Evolutionary conservation across 83 land plant genomes (phyloP).

Genomic region (Picea abies): DNA sequence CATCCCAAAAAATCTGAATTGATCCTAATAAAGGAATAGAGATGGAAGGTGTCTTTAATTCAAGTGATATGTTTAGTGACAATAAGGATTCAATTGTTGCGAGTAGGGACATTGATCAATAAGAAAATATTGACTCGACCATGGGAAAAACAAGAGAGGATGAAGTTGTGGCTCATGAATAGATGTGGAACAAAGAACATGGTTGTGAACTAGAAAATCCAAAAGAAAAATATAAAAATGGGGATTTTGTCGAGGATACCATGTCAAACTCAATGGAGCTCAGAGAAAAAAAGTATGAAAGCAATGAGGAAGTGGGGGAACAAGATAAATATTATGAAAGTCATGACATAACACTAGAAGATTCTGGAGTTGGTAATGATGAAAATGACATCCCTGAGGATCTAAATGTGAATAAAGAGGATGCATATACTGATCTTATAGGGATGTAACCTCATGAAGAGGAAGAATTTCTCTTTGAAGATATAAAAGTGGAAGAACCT

Average conservation of each 20-base stretch:
- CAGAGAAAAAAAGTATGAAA: conserved; percentile 66
- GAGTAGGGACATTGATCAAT: conserved; percentile 47
- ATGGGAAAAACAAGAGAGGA: conserved; percentile 79
- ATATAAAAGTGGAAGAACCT: conserved; percentile 40
- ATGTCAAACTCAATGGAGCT: conserved; percentile 48
- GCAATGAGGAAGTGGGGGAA: neutral
- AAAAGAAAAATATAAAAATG: conserved; percentile 78
- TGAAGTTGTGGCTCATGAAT: conserved; percentile 71
- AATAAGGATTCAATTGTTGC: conserved; percentile 77
- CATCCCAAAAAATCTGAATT: conserved; percentile 26
- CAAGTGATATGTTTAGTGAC: conserved; percentile 64
- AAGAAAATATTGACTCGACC: conserved; percentile 67
- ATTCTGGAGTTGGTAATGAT: conserved; percentile 12
- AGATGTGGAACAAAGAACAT: conserved; percentile 69
- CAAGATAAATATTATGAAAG: conserved; percentile 19
- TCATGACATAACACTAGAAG: neutral
- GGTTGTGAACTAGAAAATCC: conserved; percentile 46
- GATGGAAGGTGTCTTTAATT: conserved; percentile 89
- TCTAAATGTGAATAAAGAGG: conserved; percentile 50
- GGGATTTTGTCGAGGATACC: conserved; percentile 60
- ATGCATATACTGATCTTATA: conserved; percentile 55
- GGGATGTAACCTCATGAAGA: conserved; percentile 44
- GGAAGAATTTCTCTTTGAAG: conserved; percentile 37
- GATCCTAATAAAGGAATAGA: conserved; percentile 87
- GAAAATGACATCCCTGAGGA: conserved; percentile 32